Percentiles rank a stretch among this genome's conserved stretches.
These are phyloP conservation scores for Vanrija sp. DNA, from an alignment of 1,284 basidiomycete species.

Conservation along the genomic window DNA sequence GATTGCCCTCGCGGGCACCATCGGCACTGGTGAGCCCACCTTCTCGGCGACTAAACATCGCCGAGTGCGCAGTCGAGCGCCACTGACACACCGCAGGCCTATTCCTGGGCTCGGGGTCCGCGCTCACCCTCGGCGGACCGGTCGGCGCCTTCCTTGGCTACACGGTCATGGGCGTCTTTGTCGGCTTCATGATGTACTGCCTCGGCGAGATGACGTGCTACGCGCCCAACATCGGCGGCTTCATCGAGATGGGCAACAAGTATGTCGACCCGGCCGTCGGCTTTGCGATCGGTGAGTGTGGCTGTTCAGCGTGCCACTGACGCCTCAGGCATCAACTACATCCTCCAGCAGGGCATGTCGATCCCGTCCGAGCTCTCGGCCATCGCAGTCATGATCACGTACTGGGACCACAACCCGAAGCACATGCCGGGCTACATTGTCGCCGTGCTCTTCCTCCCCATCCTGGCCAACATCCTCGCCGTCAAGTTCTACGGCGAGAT, in stretches of 20 bases:
- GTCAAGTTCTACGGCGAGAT: neutral
- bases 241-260: slow-evolving; percentile 11
- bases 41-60: too few species aligned
- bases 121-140: slow-evolving; percentile 32
- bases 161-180: slow-evolving; percentile 17
- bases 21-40: slow-evolving; percentile 48
- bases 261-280: slow-evolving; percentile 13
- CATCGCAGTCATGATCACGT: slow-evolving; percentile 9
- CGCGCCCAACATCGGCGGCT: slow-evolving; percentile 10
- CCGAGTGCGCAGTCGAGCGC: neutral
- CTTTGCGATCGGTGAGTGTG: slow-evolving; percentile 12
- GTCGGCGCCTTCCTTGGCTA: slow-evolving; percentile 22
- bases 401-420: slow-evolving; percentile 7
- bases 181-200: slow-evolving; percentile 17
- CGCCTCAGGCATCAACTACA: slow-evolving; percentile 13
- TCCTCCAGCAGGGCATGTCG: slow-evolving; percentile 9
- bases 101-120: slow-evolving; percentile 49
- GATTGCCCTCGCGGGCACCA: slow-evolving; percentile 49
- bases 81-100: slow-evolving; percentile 40
- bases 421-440: slow-evolving; percentile 9
- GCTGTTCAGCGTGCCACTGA: neutral
- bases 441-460: slow-evolving; percentile 5
- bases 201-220: slow-evolving; percentile 15
- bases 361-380: slow-evolving; percentile 13
- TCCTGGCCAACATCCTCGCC: neutral